phyloP scores from a whole-genome alignment of 2,329 filamentous ascomycete species.

The Mycosphaerelloides madeirae region DNA sequence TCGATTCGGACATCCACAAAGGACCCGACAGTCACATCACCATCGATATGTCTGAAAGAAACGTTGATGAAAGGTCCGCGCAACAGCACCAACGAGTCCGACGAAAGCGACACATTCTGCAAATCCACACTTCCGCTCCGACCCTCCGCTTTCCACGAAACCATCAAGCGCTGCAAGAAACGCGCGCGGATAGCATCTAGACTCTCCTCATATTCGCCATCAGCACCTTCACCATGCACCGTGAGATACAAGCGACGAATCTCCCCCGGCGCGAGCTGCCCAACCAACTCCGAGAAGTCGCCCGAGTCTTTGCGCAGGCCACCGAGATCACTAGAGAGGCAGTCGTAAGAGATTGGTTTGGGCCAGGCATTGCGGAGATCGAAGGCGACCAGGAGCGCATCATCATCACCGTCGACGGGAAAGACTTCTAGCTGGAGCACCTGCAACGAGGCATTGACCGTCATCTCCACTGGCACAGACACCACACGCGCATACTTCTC shows the following conservation, averaged over 20 bases:
- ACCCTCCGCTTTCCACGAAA: slow-evolving; percentile 20
- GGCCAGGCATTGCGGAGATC: slow-evolving; percentile 91
- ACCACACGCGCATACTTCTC: slow-evolving; percentile 36
- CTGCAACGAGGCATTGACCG: slow-evolving; percentile 87
- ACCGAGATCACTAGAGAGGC: slow-evolving; percentile 5
- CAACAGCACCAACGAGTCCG: slow-evolving; percentile 14
- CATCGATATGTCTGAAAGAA: slow-evolving; percentile 1
- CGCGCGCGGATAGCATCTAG: slow-evolving; percentile 10
- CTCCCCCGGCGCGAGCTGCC: slow-evolving; percentile 18
- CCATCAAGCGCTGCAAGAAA: slow-evolving; percentile 17
- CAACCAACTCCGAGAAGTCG: slow-evolving; percentile 8
- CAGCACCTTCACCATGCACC: slow-evolving; percentile 4
- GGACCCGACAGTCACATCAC: slow-evolving; percentile 2
- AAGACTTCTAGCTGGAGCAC: slow-evolving; percentile 74
- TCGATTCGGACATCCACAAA: slow-evolving; percentile 15
- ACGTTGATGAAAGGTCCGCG: slow-evolving; percentile 13
- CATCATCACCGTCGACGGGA: slow-evolving; percentile 53
- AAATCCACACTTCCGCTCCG: slow-evolving; percentile 22
- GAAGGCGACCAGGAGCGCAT: slow-evolving; percentile 70
- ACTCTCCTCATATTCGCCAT: slow-evolving; percentile 11
- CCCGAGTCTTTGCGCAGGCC: slow-evolving; percentile 6
- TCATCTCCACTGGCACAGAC: slow-evolving; percentile 74
- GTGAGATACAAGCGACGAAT: slow-evolving; percentile 17
- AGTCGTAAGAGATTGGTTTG: slow-evolving; percentile 56
- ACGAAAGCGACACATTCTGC: slow-evolving; percentile 11